phyloP scores from a whole-genome alignment of 331 rosid genomes.

The Phaseolus coccineus region DNA sequence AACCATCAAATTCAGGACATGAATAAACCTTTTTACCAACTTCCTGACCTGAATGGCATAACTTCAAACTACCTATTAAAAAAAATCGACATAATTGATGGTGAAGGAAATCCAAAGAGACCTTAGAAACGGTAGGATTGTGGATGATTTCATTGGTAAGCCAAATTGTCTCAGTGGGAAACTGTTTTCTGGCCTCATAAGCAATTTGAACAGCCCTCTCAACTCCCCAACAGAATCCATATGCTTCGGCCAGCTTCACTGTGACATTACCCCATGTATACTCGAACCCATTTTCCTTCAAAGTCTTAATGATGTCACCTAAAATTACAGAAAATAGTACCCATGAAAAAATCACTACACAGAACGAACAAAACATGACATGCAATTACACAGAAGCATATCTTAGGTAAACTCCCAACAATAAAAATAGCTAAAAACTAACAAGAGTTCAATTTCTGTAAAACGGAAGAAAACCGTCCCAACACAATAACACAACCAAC shows the following conservation, averaged over 20 bases:
- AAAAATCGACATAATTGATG: not conserved
- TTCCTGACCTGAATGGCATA: conserved; percentile 17
- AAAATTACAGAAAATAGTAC: conserved; percentile 37
- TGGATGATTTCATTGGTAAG: conserved; percentile 95
- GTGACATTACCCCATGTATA: conserved; percentile 92
- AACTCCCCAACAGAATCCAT: conserved; percentile 98
- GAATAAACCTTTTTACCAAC: not conserved
- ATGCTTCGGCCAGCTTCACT: conserved; percentile 88
- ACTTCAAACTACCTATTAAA: conserved; percentile 19
- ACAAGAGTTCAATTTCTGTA: conserved; percentile 18
- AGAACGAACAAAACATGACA: conserved; percentile 3
- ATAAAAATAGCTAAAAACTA: not conserved
- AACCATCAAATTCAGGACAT: conserved; percentile 18
- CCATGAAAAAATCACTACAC: conserved; percentile 32
- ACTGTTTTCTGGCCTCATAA: conserved; percentile 95
- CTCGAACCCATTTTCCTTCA: conserved; percentile 80
- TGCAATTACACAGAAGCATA: not conserved
- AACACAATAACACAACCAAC: not conserved
- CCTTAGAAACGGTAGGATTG: conserved; percentile 96
- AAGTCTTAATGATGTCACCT: conserved; percentile 88
- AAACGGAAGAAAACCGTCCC: conserved; percentile 8
- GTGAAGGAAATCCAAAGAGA: conserved; percentile 36
- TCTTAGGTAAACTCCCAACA: conserved; percentile 5
- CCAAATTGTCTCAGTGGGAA: conserved; percentile 84
- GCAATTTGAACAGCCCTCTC: conserved; percentile 99